Percentiles rank a stretch among this genome's conserved stretches.
phyloP scores from a whole-genome alignment of 192 early-diverging fungal species.

The Umbelopsis isabellina region DNA sequence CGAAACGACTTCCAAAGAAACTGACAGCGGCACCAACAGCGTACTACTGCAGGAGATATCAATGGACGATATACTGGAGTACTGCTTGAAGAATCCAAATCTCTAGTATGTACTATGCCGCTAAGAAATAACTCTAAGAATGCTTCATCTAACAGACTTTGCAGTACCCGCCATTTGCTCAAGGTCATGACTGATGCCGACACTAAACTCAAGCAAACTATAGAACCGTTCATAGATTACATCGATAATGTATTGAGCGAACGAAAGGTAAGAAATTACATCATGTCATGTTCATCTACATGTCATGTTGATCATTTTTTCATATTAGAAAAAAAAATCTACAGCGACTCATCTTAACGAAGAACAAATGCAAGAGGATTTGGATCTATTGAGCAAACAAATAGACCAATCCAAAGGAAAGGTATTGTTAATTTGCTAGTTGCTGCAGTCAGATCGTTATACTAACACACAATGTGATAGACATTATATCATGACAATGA shows the following conservation, averaged over 20 bases:
- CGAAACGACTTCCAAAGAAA: conserved; percentile 5
- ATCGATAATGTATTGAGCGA: conserved; percentile 36
- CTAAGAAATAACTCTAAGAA: neutral
- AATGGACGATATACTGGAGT: conserved; percentile 60
- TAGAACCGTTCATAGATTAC: conserved; percentile 40
- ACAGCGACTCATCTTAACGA: conserved; percentile 8
- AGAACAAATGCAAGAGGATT: conserved; percentile 20
- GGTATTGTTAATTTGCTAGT: neutral
- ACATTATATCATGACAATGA: neutral
- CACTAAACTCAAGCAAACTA: conserved; percentile 13
- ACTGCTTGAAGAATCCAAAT: conserved; percentile 61
- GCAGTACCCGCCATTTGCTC: conserved; percentile 41
- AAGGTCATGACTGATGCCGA: conserved; percentile 26
- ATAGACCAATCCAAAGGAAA: neutral
- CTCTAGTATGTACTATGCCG: conserved; percentile 43
- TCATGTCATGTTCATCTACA: neutral
- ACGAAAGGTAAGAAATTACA: neutral
- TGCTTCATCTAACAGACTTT: neutral
- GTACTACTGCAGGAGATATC: conserved; percentile 27
- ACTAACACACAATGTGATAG: neutral
- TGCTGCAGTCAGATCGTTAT: neutral
- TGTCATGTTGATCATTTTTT: neutral
- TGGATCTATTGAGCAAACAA: neutral
- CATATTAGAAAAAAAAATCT: neutral
- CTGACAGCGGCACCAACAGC: conserved; percentile 24